These are phyloP conservation scores for Coemansia furcata DNA, from an alignment of 192 early-diverging fungal genomes.

Conservation along the genomic window DNA sequence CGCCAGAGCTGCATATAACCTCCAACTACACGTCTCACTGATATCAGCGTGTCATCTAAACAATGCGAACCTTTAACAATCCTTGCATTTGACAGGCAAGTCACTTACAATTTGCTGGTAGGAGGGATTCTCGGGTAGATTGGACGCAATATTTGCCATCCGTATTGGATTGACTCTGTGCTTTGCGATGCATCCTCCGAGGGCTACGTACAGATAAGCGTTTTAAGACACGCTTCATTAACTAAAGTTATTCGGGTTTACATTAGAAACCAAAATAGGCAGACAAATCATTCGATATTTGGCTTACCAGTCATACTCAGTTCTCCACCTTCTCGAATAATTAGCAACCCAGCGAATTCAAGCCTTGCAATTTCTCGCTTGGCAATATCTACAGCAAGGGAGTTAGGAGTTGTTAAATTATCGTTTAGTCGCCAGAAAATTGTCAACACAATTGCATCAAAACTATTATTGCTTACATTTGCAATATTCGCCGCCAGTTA, in stretches of 20 bases:
- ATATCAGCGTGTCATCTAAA: not conserved
- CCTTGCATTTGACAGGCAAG: not conserved
- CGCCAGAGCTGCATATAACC: constrained; percentile 15
- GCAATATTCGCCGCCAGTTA: not conserved
- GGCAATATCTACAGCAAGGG: not conserved
- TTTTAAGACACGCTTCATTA: not conserved
- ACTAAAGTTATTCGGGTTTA: not conserved
- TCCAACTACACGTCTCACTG: constrained; percentile 18
- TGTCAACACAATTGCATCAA: not conserved
- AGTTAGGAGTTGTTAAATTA: not conserved
- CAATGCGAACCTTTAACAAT: not conserved
- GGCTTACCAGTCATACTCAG: not conserved
- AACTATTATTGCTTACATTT: not conserved
- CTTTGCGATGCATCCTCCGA: constrained; percentile 33
- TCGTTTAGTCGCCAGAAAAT: not conserved
- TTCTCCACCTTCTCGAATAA: not conserved
- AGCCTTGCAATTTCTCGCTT: constrained; percentile 4
- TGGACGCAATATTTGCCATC: constrained; percentile 9
- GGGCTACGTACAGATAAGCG: constrained; percentile 6
- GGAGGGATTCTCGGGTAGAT: constrained; percentile 16
- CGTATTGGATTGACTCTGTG: constrained; percentile 28
- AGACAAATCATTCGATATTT: not conserved
- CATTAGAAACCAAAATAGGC: not conserved
- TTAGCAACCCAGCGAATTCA: not conserved
- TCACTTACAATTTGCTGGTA: constrained; percentile 33